phyloP scores from a whole-genome alignment of 2,329 filamentous ascomycete genomes.

The Claviceps capensis region DNA sequence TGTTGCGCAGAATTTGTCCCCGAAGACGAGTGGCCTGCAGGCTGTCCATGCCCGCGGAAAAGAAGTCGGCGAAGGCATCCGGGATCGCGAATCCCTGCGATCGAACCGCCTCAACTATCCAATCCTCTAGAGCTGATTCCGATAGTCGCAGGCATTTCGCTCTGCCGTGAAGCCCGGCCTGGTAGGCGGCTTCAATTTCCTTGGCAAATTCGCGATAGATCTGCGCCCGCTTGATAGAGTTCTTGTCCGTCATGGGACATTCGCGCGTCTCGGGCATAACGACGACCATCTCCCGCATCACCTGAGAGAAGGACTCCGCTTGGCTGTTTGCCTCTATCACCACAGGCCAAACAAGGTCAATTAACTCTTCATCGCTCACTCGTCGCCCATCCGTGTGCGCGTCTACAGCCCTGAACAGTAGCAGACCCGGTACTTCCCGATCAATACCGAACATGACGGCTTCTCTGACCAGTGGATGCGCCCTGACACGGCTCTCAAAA shows the following conservation, averaged over 20 bases:
- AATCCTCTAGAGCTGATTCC: conserved; percentile 14
- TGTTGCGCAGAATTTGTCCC: conserved; percentile 31
- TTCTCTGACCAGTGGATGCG: conserved; percentile 21
- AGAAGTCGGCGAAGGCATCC: conserved; percentile 37
- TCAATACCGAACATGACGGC: conserved; percentile 49
- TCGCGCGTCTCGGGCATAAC: conserved; percentile 28
- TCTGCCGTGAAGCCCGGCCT: conserved; percentile 9
- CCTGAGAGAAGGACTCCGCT: conserved; percentile 19
- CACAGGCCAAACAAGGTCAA: conserved; percentile 20
- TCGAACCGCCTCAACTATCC: not conserved
- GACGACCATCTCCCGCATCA: conserved; percentile 34
- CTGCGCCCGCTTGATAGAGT: conserved; percentile 34
- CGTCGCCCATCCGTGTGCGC: not conserved
- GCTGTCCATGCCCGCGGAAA: conserved; percentile 41
- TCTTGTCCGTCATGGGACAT: conserved; percentile 38
- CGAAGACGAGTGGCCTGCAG: conserved; percentile 43
- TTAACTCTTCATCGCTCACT: conserved; percentile 4
- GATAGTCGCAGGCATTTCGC: conserved; percentile 6
- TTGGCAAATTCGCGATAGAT: conserved; percentile 30
- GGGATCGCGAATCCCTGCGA: conserved; percentile 6
- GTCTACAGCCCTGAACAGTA: conserved; percentile 16
- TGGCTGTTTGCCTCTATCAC: conserved; percentile 19
- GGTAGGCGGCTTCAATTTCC: conserved; percentile 28
- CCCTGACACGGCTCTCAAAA: conserved; percentile 40
- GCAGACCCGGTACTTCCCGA: conserved; percentile 37